These are phyloP conservation scores for Gracilariopsis chorda DNA, from an alignment of 23 red algal genomes.

Conservation along the genomic window DNA sequence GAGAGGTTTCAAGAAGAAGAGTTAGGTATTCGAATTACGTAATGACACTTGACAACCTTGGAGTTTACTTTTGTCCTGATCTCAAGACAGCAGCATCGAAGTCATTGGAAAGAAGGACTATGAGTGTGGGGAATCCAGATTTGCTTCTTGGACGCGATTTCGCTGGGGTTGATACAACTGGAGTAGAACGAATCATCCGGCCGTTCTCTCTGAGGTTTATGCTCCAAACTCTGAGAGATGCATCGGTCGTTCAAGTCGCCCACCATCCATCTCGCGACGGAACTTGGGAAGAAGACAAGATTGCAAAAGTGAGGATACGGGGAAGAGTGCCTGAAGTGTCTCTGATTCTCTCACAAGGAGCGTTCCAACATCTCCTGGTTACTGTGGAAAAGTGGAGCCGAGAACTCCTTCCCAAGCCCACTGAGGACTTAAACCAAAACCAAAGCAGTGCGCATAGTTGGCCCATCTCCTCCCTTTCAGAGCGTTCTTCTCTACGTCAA, in stretches of 20 bases:
- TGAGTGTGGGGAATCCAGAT: background rate
- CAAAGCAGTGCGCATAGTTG: background rate
- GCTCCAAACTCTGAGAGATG: slow-evolving; percentile 61
- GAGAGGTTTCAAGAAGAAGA: background rate
- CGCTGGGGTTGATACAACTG: background rate
- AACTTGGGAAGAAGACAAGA: background rate
- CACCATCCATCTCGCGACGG: slow-evolving; percentile 4
- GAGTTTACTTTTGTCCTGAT: slow-evolving; percentile 48
- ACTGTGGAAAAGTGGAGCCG: slow-evolving; percentile 21
- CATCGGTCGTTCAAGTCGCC: slow-evolving; percentile 61
- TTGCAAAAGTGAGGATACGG: slow-evolving; percentile 69
- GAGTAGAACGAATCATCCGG: slow-evolving; percentile 56
- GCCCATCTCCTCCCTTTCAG: background rate
- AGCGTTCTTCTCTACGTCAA: background rate
- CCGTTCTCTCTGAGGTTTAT: slow-evolving; percentile 71
- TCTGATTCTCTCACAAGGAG: slow-evolving; percentile 61
- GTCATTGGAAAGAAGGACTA: background rate
- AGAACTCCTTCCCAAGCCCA: background rate
- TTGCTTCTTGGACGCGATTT: background rate
- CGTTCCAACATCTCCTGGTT: slow-evolving; percentile 51
- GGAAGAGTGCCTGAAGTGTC: slow-evolving; percentile 52
- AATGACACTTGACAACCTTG: slow-evolving; percentile 59
- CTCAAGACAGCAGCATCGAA: slow-evolving; percentile 33
- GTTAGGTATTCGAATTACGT: slow-evolving; percentile 56
- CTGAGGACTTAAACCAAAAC: background rate